Evolutionary conservation across 2,329 filamentous ascomycete species (phyloP), one percentile per base, ranked within the genome.

Genomic region (Drechslerella stenobrocha): DNA sequence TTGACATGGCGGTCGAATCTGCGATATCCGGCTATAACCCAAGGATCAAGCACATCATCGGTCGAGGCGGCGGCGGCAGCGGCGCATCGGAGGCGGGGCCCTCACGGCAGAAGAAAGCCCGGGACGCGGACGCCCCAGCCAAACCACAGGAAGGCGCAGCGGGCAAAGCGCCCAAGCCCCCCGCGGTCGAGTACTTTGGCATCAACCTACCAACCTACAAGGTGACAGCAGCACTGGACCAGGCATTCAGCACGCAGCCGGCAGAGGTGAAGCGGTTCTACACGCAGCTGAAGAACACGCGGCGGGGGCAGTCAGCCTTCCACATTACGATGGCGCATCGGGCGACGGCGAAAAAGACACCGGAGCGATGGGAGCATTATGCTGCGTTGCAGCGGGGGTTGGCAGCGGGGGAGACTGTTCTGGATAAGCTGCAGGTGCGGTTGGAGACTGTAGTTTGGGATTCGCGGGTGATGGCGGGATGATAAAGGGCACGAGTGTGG

Each of bases 281-380:
- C 79, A 83, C 82, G 72, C 83, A 89, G 60, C 82, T 98, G 30
- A 83, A 87, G 75, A 81, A 87, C 71, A 82, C 81, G 1, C 82
- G 86, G 18, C 88, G 93, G 56, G 78, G 97, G 3, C 92, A 97
- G 76, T 75, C 81, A n/a, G 81, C 85, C 37, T 98, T 97, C 76
- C 93, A 98, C 75, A 89, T 98, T 61, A 98, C 93, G 0, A 82
- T 98, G 35, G 90, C 96, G 76, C 93, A 98, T 76, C 86, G 87
- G 46, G 84, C 86, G 8, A 80, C 79, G 1, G 79, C 83, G 7
- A 79, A 80, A 37, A 77, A 86, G 26, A 77, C 86, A 70, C 82
- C 85, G 0, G 82, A 86, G 6, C 79, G 92, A 55, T 98, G 93
- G 93, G 78, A 86, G 55, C 82, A 81, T 57, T 92, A 96, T 72